Percentiles rank a stretch among this genome's conserved stretches.
These are phyloP conservation scores for Aspergillus sp. DNA, from an alignment of 2,329 filamentous ascomycete species.

Conservation along the genomic window DNA sequence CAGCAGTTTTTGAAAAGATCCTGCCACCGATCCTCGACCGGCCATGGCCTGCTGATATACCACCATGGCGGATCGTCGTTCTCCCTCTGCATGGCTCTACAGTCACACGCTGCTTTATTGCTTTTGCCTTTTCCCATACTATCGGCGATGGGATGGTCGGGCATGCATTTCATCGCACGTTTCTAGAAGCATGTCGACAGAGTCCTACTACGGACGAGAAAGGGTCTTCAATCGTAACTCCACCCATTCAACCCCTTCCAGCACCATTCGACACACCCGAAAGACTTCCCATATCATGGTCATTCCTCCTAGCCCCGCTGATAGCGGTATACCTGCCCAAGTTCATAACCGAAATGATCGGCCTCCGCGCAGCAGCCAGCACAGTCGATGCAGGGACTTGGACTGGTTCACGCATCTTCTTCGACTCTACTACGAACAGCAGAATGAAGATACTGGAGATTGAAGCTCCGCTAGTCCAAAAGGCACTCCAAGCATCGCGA, in stretches of 20 bases:
- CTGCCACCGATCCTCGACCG: slow-evolving; percentile 30
- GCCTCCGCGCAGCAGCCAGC: slow-evolving; percentile 23
- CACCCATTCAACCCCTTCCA: slow-evolving; percentile 18
- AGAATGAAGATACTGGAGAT: slow-evolving; percentile 30
- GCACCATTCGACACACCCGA: slow-evolving; percentile 35
- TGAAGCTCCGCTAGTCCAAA: slow-evolving; percentile 16
- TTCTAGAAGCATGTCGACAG: slow-evolving; percentile 23
- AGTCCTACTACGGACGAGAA: neutral
- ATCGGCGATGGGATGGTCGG: slow-evolving; percentile 43
- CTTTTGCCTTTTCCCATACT: slow-evolving; percentile 42
- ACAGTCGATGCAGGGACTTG: slow-evolving; percentile 27
- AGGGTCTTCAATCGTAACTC: slow-evolving; percentile 7
- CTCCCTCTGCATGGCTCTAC: slow-evolving; percentile 19
- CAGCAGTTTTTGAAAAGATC: slow-evolving; percentile 15
- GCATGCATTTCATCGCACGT: slow-evolving; percentile 38
- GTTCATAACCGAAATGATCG: slow-evolving; percentile 26
- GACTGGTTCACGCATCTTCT: slow-evolving; percentile 23
- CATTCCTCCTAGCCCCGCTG: slow-evolving; percentile 38
- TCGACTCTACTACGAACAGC: slow-evolving; percentile 23
- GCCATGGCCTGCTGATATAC: slow-evolving; percentile 22
- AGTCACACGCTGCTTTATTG: slow-evolving; percentile 25
- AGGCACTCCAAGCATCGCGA: slow-evolving; percentile 25
- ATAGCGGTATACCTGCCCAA: slow-evolving; percentile 34
- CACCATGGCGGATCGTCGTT: slow-evolving; percentile 43
- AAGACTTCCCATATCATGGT: slow-evolving; percentile 41